phyloP scores from a whole-genome alignment of 176 grass and related monocot species.

The Thinopyrum elongatum region DNA sequence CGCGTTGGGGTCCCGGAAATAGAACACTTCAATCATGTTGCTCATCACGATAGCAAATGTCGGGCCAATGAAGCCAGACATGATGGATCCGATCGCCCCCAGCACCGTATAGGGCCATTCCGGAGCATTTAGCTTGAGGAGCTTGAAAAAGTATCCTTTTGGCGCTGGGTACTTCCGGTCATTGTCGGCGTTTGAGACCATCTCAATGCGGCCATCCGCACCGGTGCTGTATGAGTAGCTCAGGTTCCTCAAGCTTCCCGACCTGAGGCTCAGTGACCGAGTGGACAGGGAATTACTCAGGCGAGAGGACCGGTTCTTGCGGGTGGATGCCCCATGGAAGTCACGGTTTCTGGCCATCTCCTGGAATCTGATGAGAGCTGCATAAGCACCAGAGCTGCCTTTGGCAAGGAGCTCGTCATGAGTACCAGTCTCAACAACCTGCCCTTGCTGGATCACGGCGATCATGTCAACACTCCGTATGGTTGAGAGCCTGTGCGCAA shows the following conservation, averaged over 20 bases:
- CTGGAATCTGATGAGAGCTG: constrained; percentile 71
- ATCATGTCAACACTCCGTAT: constrained; percentile 70
- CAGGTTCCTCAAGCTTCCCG: constrained; percentile 74
- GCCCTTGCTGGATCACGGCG: constrained; percentile 75
- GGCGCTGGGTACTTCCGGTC: constrained; percentile 65
- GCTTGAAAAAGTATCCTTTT: constrained; percentile 66
- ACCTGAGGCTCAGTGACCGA: constrained; percentile 69
- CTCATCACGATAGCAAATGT: constrained; percentile 85
- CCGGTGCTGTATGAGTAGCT: constrained; percentile 82
- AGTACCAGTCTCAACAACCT: constrained; percentile 72
- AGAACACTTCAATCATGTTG: constrained; percentile 88
- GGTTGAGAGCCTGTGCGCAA: constrained; percentile 74
- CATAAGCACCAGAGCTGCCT: constrained; percentile 59
- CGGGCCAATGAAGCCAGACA: constrained; percentile 75
- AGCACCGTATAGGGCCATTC: constrained; percentile 77
- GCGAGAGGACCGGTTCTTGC: constrained; percentile 56
- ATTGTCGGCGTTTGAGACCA: constrained; percentile 77
- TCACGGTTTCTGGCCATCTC: constrained; percentile 71
- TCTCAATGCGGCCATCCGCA: constrained; percentile 72
- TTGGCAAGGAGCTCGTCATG: constrained; percentile 77
- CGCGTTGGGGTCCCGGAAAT: constrained; percentile 55
- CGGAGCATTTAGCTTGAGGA: constrained; percentile 72
- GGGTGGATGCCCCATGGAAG: constrained; percentile 48
- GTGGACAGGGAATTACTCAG: constrained; percentile 75
- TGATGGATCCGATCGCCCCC: constrained; percentile 62